A percentile compares a stretch with the other conserved stretches of the same genome.
Evolutionary conservation across 78 protist species (phyloP).

Genomic region (Protostelium mycophagum): DNA sequence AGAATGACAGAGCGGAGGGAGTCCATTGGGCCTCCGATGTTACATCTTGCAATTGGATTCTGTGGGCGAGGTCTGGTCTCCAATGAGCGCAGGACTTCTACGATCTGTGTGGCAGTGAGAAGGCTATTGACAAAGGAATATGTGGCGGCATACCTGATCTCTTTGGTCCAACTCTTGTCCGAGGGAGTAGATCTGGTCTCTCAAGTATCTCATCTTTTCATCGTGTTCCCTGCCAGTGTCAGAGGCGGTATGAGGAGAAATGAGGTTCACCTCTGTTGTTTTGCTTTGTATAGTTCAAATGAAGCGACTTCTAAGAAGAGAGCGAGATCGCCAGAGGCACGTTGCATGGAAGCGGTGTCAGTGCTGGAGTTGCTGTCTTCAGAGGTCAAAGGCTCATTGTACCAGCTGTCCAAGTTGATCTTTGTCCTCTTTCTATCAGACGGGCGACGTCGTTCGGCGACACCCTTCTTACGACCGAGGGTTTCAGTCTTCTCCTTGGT

Average conservation of each 20-base stretch:
- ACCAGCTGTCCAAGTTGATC: neutral
- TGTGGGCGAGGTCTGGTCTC: neutral
- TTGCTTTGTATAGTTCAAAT: neutral
- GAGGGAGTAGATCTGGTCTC: neutral
- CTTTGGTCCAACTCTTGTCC: neutral
- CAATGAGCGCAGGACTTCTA: neutral
- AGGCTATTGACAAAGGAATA: neutral
- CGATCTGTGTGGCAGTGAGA: neutral
- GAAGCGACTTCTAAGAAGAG: neutral
- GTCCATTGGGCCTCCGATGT: neutral
- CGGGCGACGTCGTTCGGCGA: neutral
- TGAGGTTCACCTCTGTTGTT: neutral
- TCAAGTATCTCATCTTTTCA: neutral
- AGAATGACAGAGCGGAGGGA: neutral
- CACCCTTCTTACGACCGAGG: neutral
- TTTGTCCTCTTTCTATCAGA: neutral
- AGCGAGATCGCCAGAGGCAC: too few species aligned
- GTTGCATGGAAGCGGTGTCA: too few species aligned
- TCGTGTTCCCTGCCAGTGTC: neutral
- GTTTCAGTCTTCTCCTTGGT: neutral
- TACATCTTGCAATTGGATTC: neutral
- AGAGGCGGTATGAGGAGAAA: neutral
- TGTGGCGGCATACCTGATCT: neutral
- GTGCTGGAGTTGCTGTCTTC: neutral
- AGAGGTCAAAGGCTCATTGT: neutral